These are phyloP conservation scores for Leccinellum luteum DNA, from an alignment of 768 basidiomycete genomes.

Conservation along the genomic window DNA sequence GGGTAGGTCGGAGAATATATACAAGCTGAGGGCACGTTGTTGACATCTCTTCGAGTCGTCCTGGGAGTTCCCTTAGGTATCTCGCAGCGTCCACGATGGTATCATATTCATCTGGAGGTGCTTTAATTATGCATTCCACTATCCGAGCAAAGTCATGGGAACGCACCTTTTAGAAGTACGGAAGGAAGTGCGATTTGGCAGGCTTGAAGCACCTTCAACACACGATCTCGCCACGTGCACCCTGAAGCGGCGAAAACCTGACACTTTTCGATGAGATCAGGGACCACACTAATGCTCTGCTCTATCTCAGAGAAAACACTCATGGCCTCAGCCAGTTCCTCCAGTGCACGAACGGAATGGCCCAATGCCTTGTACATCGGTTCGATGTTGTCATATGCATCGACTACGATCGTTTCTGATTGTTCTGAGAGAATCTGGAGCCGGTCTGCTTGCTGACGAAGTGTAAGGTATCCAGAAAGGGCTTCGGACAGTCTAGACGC, in stretches of 20 bases:
- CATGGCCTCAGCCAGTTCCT: constrained; percentile 38
- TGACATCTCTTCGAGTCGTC: constrained; percentile 26
- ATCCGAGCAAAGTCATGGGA: neutral
- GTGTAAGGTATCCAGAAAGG: constrained; percentile 13
- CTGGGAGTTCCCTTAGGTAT: constrained; percentile 22
- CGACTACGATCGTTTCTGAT: constrained; percentile 20
- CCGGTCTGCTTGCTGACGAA: constrained; percentile 17
- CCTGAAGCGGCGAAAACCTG: constrained; percentile 25
- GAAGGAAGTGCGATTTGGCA: constrained; percentile 24
- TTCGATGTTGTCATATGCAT: constrained; percentile 11
- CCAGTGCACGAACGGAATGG: constrained; percentile 30
- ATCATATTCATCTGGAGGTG: constrained; percentile 36
- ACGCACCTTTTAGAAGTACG: constrained; percentile 39
- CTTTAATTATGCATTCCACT: neutral
- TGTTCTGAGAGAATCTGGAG: constrained; percentile 22
- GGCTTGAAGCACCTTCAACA: constrained; percentile 22
- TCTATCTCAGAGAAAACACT: constrained; percentile 33
- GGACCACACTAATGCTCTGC: constrained; percentile 14
- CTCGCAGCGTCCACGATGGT: constrained; percentile 29
- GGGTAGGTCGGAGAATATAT: constrained; percentile 28
- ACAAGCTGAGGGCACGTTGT: constrained; percentile 26
- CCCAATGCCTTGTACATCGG: constrained; percentile 19
- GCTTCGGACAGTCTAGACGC: constrained; percentile 16
- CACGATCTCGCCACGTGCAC: constrained; percentile 24
- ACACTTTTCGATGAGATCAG: constrained; percentile 29